Conservation (phyloP, 192 early-diverging fungal species). For the Linderina pennispora region DNA sequence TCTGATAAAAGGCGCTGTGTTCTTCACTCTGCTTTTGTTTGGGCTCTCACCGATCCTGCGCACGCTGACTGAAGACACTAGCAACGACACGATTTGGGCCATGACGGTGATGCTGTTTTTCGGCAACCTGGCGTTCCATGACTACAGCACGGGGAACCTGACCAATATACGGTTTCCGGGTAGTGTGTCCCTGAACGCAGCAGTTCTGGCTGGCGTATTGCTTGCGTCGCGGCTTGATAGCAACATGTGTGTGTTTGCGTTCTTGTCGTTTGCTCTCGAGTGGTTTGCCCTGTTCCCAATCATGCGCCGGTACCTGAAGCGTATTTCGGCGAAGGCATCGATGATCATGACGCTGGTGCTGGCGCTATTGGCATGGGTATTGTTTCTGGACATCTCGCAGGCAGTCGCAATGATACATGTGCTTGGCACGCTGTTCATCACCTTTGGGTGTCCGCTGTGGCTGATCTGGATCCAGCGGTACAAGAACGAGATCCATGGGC, state of each 20-base stretch:
- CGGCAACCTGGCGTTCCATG: conserved; percentile 84
- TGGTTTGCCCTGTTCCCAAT: conserved; percentile 97
- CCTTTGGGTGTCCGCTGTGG: conserved; percentile 84
- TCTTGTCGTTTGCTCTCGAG: conserved; percentile 80
- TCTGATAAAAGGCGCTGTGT: conserved; percentile 54
- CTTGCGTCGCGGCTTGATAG: conserved; percentile 79
- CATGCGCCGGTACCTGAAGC: conserved; percentile 71
- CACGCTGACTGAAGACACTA: conserved; percentile 85
- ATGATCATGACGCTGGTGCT: conserved; percentile 53
- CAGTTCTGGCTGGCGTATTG: conserved; percentile 89
- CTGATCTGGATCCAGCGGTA: conserved; percentile 90
- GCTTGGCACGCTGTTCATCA: conserved; percentile 68
- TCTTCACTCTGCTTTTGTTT: conserved; percentile 72
- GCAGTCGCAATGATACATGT: conserved; percentile 64
- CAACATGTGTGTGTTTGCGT: conserved; percentile 81
- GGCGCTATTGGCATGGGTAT: conserved; percentile 51
- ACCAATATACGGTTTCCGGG: conserved; percentile 71
- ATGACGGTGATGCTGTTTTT: conserved; percentile 77
- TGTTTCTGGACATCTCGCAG: conserved; percentile 66
- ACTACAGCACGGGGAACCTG: conserved; percentile 56
- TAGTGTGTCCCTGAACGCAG: conserved; percentile 94
- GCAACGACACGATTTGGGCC: conserved; percentile 92
- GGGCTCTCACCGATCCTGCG: conserved; percentile 86
- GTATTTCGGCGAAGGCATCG: conserved; percentile 48
- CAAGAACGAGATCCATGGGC: conserved; percentile 97